Evolutionary conservation across 2,329 filamentous ascomycete genomes (phyloP), one percentile per base, ranked within the genome.

Genomic region (Dothideomycetidae sp.): DNA sequence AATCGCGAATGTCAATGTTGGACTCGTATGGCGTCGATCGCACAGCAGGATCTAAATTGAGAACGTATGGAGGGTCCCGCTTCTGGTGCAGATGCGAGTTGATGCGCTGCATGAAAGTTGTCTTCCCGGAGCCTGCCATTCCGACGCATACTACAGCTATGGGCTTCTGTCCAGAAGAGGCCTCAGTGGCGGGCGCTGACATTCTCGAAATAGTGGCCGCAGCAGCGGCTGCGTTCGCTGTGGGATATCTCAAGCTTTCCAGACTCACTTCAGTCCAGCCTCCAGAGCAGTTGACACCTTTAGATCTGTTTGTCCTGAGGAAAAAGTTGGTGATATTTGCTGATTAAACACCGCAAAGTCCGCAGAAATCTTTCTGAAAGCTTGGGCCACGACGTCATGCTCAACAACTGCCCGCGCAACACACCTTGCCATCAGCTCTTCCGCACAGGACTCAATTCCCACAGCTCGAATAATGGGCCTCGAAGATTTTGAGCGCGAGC

Each of bases 21-120:
- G 81, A 77, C 49, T 93, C 88, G 55, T 94, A 98, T 3, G 92
- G 90, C 5, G 94, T 81, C 48, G 79, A 83, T 53, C 86, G 73
- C 5, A 98, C 90, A 29, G 92, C 90, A 1, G 90, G 90, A 55
- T 98, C 90, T 44, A 98, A 79, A 60, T 98, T 98, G 55, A 98
- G 76, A 42, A 96, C 85, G 58, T 98, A 98, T 3, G 92, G 90
- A 1, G 84, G 77, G 12, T 78, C 72, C 21, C 45, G 42, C 28
- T 48, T 42, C 4, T 71, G 71, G 55, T 96, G 88, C 3, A 98
- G 76, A 56, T 98, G 73, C 1, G 88, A 80, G 58, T 94, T 94
- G 53, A 98, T 90, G 52, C 90, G 77, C 57, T 96, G 88, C 88
- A 98, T 96, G 56, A 98, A 98, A 0, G 92, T 98, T n/a, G 90